These are phyloP conservation scores for Musa acuminata DNA, from an alignment of 176 grass and related monocot species.

Conservation along the genomic window DNA sequence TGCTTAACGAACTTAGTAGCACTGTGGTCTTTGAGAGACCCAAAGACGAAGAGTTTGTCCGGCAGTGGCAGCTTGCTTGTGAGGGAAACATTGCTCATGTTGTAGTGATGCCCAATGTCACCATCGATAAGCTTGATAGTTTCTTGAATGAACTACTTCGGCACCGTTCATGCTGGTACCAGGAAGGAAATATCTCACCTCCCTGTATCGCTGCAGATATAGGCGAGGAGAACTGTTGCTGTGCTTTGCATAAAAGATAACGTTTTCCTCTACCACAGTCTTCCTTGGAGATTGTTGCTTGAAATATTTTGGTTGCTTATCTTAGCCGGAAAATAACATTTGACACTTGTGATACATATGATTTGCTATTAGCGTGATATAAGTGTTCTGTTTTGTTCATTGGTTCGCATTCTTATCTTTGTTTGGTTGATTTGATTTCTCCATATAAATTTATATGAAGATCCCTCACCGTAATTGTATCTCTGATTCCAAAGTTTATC, in stretches of 20 bases:
- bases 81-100: conserved; percentile 71
- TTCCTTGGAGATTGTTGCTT: neutral
- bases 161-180: conserved; percentile 44
- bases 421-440: too few relatives aligned
- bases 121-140: conserved; percentile 55
- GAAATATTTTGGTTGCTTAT: neutral
- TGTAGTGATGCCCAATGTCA: conserved; percentile 83
- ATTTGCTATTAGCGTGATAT: too few relatives aligned
- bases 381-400: too few relatives aligned
- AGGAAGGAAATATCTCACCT: conserved; percentile 27
- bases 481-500: too few relatives aligned
- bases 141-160: conserved; percentile 51
- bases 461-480: too few relatives aligned
- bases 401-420: too few relatives aligned
- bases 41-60: conserved; percentile 64
- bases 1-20: conserved; percentile 82
- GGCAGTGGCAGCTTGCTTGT: conserved; percentile 76
- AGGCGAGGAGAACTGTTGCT: conserved; percentile 44
- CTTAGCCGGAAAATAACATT: too few relatives aligned
- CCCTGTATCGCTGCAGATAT: conserved; percentile 48
- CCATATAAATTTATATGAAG: too few relatives aligned
- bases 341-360: too few relatives aligned
- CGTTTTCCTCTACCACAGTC: neutral
- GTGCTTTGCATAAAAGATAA: conserved; percentile 29
- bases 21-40: conserved; percentile 83